Conservation (phyloP, 2,329 filamentous ascomycete genomes). For the Hypomyces perniciosus region DNA sequence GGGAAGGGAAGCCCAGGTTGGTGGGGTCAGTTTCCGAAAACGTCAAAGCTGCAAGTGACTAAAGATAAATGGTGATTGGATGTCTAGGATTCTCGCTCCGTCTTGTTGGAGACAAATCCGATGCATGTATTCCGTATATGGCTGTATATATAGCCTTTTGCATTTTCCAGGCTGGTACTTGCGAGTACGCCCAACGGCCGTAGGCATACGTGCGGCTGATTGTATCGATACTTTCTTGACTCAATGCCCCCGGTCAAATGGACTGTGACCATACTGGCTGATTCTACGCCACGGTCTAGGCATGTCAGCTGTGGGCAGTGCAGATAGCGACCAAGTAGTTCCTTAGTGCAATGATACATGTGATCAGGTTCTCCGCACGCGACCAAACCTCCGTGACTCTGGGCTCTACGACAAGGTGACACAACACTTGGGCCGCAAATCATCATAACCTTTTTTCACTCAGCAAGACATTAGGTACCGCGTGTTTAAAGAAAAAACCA, state of each 20-base stretch:
- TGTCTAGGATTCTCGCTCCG: no score
- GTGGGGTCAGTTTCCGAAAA: neutral
- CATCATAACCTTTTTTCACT: neutral
- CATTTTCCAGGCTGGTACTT: neutral
- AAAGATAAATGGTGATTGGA: no score
- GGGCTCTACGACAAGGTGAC: no score
- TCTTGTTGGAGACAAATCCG: no score
- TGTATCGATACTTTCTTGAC: neutral
- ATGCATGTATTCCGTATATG: no score
- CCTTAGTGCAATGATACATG: slow-evolving; percentile 5
- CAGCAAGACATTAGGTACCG: neutral
- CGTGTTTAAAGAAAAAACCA: no score
- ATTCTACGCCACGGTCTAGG: neutral
- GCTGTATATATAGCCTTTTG: neutral
- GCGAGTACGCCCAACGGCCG: neutral
- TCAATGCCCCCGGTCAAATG: neutral
- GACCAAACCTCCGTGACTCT: neutral
- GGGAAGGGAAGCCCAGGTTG: neutral
- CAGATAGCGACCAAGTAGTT: slow-evolving; percentile 2
- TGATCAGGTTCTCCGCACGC: slow-evolving; percentile 6
- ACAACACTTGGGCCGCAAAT: neutral
- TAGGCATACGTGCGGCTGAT: slow-evolving; percentile 3
- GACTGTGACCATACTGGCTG: neutral
- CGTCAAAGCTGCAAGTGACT: neutral
- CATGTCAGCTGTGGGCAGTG: slow-evolving; percentile 11